Conservation (phyloP, 352 stramenopile genomes). For the Globisporangium solare region DNA sequence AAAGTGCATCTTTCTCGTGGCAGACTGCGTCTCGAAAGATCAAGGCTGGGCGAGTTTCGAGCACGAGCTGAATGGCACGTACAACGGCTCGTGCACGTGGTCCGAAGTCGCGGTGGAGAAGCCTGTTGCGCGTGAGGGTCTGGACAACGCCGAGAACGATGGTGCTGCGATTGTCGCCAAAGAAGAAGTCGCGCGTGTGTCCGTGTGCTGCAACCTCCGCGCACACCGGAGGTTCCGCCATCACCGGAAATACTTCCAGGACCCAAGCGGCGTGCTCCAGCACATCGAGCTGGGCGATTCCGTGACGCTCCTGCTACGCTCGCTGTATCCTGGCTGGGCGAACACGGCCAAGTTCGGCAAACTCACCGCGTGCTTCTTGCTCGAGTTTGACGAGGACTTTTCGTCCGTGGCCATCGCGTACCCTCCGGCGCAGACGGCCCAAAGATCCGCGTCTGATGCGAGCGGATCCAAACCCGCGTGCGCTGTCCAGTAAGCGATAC, state of each 20-base stretch:
- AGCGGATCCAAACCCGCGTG: neutral
- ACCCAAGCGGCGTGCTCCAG: conserved; percentile 26
- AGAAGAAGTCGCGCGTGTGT: conserved; percentile 23
- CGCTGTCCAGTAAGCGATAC: neutral
- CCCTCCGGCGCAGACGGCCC: neutral
- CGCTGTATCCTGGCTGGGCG: conserved; percentile 42
- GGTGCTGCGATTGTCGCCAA: no score
- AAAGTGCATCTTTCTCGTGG: conserved; percentile 37
- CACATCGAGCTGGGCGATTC: conserved; percentile 36
- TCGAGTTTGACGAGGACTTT: conserved; percentile 49
- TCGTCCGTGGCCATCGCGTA: conserved; percentile 20
- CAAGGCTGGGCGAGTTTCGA: conserved; percentile 60
- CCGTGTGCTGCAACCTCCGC: conserved; percentile 51
- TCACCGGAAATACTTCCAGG: conserved; percentile 48
- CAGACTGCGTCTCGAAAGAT: conserved; percentile 60
- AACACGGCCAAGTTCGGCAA: conserved; percentile 56
- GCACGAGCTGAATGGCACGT: conserved; percentile 50
- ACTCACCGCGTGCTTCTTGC: conserved; percentile 38
- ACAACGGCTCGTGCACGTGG: conserved; percentile 58
- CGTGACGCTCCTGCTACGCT: conserved; percentile 47
- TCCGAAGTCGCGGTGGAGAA: conserved; percentile 47
- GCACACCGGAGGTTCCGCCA: conserved; percentile 37
- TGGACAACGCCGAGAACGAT: neutral
- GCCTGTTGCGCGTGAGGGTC: neutral
- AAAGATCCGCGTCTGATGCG: neutral